A percentile compares a stretch with the other conserved stretches of the same genome.
These are phyloP conservation scores for Scleromitrula shiraiana DNA, from an alignment of 2,329 filamentous ascomycete species.

Conservation along the genomic window DNA sequence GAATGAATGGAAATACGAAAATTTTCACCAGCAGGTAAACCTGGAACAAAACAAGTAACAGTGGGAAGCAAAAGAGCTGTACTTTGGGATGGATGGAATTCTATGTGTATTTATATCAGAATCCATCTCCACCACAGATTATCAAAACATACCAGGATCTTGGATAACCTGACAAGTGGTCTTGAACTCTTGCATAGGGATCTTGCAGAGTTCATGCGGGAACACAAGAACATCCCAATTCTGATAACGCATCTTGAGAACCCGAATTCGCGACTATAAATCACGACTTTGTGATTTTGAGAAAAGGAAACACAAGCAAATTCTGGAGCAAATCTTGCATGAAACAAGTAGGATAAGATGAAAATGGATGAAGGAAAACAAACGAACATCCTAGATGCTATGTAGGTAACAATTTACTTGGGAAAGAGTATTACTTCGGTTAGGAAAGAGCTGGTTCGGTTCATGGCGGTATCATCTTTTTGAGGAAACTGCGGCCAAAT, in stretches of 20 bases:
- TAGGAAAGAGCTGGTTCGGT: conserved; percentile 7
- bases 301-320: conserved; percentile 6
- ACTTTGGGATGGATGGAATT: not conserved
- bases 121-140: not conserved
- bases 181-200: conserved; percentile 76
- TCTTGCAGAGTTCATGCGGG: conserved; percentile 50
- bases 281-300: not conserved
- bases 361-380: not conserved
- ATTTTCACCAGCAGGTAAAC: conserved; percentile 45
- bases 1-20: conserved; percentile 71
- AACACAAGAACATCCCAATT: conserved; percentile 85
- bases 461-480: not conserved
- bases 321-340: conserved; percentile 8
- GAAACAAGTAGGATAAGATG: not conserved
- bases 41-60: conserved; percentile 65
- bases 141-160: conserved; percentile 35
- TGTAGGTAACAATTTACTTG: not conserved
- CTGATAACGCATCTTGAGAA: conserved; percentile 67
- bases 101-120: not conserved
- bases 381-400: not conserved
- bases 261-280: conserved; percentile 1
- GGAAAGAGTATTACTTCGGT: not conserved
- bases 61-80: conserved; percentile 42
- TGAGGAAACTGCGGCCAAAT: not conserved
- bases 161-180: conserved; percentile 63